These are phyloP conservation scores for Anisogramma anomala DNA, from an alignment of 2,329 filamentous ascomycete genomes.

Conservation along the genomic window DNA sequence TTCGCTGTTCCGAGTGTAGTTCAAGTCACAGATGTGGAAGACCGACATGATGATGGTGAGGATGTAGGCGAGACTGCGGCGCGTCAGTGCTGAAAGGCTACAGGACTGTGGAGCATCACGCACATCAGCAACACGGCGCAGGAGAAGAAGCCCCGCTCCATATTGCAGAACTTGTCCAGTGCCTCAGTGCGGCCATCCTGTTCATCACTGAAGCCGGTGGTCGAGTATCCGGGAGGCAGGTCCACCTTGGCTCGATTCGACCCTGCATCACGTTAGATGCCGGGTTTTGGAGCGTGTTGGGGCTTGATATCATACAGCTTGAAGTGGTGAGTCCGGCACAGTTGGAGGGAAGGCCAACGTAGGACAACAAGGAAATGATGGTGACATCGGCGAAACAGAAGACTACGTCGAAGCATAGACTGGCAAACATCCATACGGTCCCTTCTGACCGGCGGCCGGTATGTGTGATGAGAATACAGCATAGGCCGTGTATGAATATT, in stretches of 20 bases:
- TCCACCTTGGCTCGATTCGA: neutral
- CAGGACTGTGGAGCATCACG: slow-evolving; percentile 3
- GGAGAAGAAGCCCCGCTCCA: slow-evolving; percentile 25
- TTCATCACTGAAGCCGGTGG: slow-evolving; percentile 23
- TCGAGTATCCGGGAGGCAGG: slow-evolving; percentile 16
- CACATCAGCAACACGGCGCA: slow-evolving; percentile 23
- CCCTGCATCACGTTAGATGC: slow-evolving; percentile 1
- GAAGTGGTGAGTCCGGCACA: slow-evolving; percentile 24
- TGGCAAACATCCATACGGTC: slow-evolving; percentile 19
- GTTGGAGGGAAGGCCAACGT: slow-evolving; percentile 23
- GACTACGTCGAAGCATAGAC: slow-evolving; percentile 23
- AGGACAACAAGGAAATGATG: slow-evolving; percentile 24
- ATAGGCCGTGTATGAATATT: slow-evolving; percentile 22
- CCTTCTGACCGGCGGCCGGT: slow-evolving; percentile 19
- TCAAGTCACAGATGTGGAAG: slow-evolving; percentile 22
- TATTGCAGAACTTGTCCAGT: slow-evolving; percentile 21
- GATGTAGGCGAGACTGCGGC: slow-evolving; percentile 21
- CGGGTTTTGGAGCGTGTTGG: neutral
- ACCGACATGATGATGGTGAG: slow-evolving; percentile 21
- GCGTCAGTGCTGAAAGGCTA: neutral
- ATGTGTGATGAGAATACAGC: slow-evolving; percentile 24
- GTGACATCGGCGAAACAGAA: slow-evolving; percentile 22
- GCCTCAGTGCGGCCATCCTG: slow-evolving; percentile 17
- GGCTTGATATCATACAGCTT: neutral
- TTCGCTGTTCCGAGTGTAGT: slow-evolving; percentile 19